These are phyloP conservation scores for Verticillium longisporum DNA, from an alignment of 2,329 filamentous ascomycete genomes.

Conservation along the genomic window DNA sequence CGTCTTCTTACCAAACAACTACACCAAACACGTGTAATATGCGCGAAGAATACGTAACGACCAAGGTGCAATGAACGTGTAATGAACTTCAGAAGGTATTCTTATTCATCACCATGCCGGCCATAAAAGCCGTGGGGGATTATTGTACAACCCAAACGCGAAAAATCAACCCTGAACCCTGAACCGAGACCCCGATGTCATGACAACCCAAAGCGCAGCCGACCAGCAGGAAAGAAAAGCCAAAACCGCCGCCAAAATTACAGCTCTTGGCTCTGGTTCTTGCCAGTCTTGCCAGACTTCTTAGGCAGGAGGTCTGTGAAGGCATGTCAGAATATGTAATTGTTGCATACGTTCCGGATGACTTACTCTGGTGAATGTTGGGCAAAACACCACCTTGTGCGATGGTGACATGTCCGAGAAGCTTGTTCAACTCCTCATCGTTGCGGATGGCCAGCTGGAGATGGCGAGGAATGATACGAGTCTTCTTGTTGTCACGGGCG, in stretches of 20 bases:
- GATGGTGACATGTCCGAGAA: slow-evolving; percentile 91
- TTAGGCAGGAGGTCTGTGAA: slow-evolving; percentile 86
- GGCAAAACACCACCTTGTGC: slow-evolving; percentile 94
- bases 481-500: slow-evolving; percentile 99
- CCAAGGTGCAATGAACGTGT: too few relatives aligned
- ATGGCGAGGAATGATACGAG: slow-evolving; percentile 98
- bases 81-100: slow-evolving; percentile 40
- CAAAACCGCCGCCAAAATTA: slow-evolving; percentile 49
- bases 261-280: slow-evolving; percentile 90
- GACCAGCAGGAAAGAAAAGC: slow-evolving; percentile 52
- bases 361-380: slow-evolving; percentile 95
- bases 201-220: slow-evolving; percentile 64
- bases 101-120: slow-evolving; percentile 53
- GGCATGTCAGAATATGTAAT: slow-evolving; percentile 27
- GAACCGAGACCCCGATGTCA: slow-evolving; percentile 77
- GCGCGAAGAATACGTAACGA: too few relatives aligned
- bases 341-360: background rate
- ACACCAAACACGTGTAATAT: too few relatives aligned
- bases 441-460: slow-evolving; percentile 98
- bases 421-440: slow-evolving; percentile 99
- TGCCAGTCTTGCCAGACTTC: slow-evolving; percentile 95
- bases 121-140: slow-evolving; percentile 48
- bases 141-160: slow-evolving; percentile 67
- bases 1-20: too few relatives aligned
- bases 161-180: slow-evolving; percentile 58